These are phyloP conservation scores for Pyricularia sp. DNA, from an alignment of 2,329 filamentous ascomycete genomes.

Conservation along the genomic window DNA sequence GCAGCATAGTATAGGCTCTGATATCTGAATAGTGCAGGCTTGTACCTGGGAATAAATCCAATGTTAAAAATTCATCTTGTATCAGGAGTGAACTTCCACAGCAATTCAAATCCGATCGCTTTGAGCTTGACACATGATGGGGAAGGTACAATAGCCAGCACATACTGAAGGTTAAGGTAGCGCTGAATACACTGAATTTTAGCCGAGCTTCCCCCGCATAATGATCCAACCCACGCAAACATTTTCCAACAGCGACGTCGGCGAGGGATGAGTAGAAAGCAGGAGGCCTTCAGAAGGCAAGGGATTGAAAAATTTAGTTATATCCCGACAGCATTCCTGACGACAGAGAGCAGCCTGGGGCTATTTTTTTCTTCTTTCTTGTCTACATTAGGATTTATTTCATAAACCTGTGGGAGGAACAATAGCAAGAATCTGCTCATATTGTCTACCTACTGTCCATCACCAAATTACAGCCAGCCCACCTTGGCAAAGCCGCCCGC, in stretches of 20 bases:
- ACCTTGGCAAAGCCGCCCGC: background rate
- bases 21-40: background rate
- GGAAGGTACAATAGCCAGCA: background rate
- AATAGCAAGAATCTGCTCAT: slow-evolving; percentile 2
- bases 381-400: background rate
- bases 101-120: background rate
- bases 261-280: background rate
- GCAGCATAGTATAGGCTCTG: background rate
- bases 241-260: background rate
- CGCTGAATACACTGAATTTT: background rate
- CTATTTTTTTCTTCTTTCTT: background rate
- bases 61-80: background rate
- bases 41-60: background rate
- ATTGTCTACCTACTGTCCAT: background rate
- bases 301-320: background rate
- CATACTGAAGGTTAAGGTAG: background rate
- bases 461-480: background rate
- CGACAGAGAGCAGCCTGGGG: background rate
- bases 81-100: background rate
- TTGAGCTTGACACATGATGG: background rate
- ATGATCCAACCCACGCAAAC: background rate
- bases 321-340: background rate
- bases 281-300: background rate
- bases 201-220: background rate
- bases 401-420: background rate